These are phyloP conservation scores for Silene conica DNA, from an alignment of 148 eudicot genomes.

Conservation along the genomic window DNA sequence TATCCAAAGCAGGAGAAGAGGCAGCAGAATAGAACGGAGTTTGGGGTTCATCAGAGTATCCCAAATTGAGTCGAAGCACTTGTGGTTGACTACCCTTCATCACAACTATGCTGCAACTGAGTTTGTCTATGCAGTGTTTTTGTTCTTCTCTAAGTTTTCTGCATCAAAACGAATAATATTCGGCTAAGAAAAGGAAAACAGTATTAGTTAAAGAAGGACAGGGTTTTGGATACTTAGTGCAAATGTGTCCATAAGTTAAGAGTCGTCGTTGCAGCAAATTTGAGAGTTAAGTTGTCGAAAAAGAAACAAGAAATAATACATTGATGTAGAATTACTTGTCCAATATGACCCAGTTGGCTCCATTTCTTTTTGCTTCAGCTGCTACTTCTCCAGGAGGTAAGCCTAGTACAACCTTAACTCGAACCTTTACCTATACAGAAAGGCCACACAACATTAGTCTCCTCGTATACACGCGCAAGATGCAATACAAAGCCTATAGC, in stretches of 20 bases:
- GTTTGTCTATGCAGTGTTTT: conserved; percentile 78
- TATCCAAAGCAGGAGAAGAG: conserved; percentile 57
- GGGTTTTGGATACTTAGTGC: too few species aligned
- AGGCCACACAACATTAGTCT: not conserved
- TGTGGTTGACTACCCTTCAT: conserved; percentile 78
- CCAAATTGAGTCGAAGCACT: conserved; percentile 71
- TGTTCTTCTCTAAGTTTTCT: conserved; percentile 75
- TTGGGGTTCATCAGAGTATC: conserved; percentile 48
- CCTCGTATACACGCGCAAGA: not conserved
- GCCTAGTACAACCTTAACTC: conserved; percentile 75
- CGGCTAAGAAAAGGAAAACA: not conserved
- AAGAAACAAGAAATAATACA: conserved; percentile 53
- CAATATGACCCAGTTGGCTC: conserved; percentile 89
- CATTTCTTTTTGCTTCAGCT: conserved; percentile 68
- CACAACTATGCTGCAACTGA: conserved; percentile 74
- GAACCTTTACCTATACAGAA: conserved; percentile 58
- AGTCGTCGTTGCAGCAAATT: too few species aligned
- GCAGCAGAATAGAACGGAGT: conserved; percentile 80
- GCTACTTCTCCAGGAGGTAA: conserved; percentile 68
- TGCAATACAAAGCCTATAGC: too few species aligned
- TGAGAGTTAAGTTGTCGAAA: not conserved
- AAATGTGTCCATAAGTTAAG: too few species aligned
- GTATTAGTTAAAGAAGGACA: not conserved
- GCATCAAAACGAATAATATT: conserved; percentile 22
- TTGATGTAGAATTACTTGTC: conserved; percentile 89